Evolutionary conservation across 306 rosid species (phyloP).

Genomic region (Dryas octopetala): DNA sequence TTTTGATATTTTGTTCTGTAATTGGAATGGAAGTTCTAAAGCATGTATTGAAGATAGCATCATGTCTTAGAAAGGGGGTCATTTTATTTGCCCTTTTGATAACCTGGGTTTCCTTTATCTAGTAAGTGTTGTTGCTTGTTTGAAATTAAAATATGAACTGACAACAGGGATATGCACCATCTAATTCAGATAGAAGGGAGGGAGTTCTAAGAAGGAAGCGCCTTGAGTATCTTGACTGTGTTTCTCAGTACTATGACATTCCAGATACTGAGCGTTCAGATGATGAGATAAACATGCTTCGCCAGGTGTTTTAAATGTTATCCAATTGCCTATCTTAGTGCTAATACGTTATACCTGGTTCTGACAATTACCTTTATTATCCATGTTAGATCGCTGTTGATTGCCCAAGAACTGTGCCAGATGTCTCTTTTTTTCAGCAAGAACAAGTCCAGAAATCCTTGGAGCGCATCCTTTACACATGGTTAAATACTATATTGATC

Average conservation of each 20-base stretch:
- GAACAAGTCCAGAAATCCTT: slow-evolving; percentile 85
- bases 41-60: slow-evolving; percentile 1
- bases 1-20: background rate
- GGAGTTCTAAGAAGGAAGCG: slow-evolving; percentile 93
- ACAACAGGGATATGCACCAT: slow-evolving; percentile 99
- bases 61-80: slow-evolving; percentile 12
- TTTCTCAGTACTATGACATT: slow-evolving; percentile 85
- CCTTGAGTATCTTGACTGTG: slow-evolving; percentile 86
- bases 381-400: slow-evolving; percentile 75
- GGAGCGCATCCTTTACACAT: slow-evolving; percentile 90
- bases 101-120: slow-evolving; percentile 21
- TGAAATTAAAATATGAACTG: slow-evolving; percentile 74
- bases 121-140: slow-evolving; percentile 31
- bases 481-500: slow-evolving; percentile 38
- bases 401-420: slow-evolving; percentile 97
- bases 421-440: slow-evolving; percentile 84
- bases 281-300: slow-evolving; percentile 96
- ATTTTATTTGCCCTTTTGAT: slow-evolving; percentile 19
- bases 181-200: slow-evolving; percentile 99
- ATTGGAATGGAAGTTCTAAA: background rate
- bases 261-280: slow-evolving; percentile 90
- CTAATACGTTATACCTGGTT: slow-evolving; percentile 6
- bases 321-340: slow-evolving; percentile 20
- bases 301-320: slow-evolving; percentile 60
- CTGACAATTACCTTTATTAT: slow-evolving; percentile 21